phyloP scores from a whole-genome alignment of 495 filamentous ascomycete genomes.

The Staphylotrichum tortipilum region DNA sequence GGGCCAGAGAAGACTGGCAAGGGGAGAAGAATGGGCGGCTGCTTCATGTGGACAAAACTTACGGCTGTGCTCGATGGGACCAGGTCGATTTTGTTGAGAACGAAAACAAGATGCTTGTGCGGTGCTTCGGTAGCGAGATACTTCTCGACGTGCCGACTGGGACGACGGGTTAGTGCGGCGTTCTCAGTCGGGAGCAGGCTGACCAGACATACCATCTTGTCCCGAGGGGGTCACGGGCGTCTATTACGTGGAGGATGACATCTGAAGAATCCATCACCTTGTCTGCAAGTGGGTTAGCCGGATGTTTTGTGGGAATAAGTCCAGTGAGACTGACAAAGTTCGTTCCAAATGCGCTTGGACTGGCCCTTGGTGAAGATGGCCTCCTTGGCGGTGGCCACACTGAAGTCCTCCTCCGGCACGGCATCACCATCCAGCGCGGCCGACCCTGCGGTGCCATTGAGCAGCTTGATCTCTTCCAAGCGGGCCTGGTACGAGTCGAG shows the following conservation, averaged over 20 bases:
- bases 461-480: constrained; percentile 58
- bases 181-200: background rate
- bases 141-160: constrained; percentile 70
- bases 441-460: constrained; percentile 58
- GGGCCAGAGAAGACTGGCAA: constrained; percentile 15
- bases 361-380: constrained; percentile 91
- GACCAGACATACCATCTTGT: constrained; percentile 53
- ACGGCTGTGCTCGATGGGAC: constrained; percentile 91
- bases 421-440: constrained; percentile 44
- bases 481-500: constrained; percentile 73
- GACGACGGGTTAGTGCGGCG: background rate
- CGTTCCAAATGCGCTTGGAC: constrained; percentile 94
- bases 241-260: constrained; percentile 88
- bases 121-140: constrained; percentile 88
- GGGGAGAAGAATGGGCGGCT: background rate
- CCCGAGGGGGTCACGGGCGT: constrained; percentile 83
- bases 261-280: constrained; percentile 97
- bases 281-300: constrained; percentile 20
- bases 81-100: constrained; percentile 92
- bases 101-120: constrained; percentile 58
- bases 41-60: constrained; percentile 42
- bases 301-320: background rate
- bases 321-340: constrained; percentile 53
- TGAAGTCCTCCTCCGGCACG: constrained; percentile 39
- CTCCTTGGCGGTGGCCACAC: constrained; percentile 64